Conservation (phyloP, 2,329 filamentous ascomycete species). For the Alternaria longipes region DNA sequence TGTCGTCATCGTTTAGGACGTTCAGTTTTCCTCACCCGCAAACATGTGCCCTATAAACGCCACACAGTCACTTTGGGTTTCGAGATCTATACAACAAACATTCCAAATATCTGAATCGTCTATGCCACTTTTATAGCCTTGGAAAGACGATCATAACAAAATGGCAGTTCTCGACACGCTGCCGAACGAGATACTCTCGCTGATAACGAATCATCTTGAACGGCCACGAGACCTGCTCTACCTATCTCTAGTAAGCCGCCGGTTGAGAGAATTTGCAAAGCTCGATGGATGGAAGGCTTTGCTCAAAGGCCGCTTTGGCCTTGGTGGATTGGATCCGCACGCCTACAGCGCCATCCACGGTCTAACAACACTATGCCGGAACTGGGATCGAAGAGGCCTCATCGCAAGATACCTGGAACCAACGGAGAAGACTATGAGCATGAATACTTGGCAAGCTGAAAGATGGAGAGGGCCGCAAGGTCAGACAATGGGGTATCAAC, state of each 20-base stretch:
- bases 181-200: slow-evolving; percentile 47
- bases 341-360: slow-evolving; percentile 58
- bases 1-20: slow-evolving; percentile 35
- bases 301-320: slow-evolving; percentile 42
- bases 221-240: slow-evolving; percentile 37
- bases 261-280: slow-evolving; percentile 36
- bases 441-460: slow-evolving; percentile 45
- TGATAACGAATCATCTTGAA: slow-evolving; percentile 42
- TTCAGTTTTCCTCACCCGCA: slow-evolving; percentile 14
- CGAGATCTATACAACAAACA: not conserved
- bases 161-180: slow-evolving; percentile 39
- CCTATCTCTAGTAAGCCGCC: slow-evolving; percentile 35
- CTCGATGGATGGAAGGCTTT: slow-evolving; percentile 49
- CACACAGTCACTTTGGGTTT: not conserved
- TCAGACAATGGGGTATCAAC: slow-evolving; percentile 68
- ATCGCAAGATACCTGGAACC: slow-evolving; percentile 64
- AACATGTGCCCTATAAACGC: slow-evolving; percentile 13
- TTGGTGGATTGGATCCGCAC: slow-evolving; percentile 36
- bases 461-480: slow-evolving; percentile 55
- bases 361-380: slow-evolving; percentile 65
- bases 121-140: not conserved
- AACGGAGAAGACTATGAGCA: slow-evolving; percentile 44
- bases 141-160: not conserved
- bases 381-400: slow-evolving; percentile 66
- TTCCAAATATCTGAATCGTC: not conserved